phyloP scores from a whole-genome alignment of 1,284 basidiomycete genomes.

The Puccinia horiana region DNA sequence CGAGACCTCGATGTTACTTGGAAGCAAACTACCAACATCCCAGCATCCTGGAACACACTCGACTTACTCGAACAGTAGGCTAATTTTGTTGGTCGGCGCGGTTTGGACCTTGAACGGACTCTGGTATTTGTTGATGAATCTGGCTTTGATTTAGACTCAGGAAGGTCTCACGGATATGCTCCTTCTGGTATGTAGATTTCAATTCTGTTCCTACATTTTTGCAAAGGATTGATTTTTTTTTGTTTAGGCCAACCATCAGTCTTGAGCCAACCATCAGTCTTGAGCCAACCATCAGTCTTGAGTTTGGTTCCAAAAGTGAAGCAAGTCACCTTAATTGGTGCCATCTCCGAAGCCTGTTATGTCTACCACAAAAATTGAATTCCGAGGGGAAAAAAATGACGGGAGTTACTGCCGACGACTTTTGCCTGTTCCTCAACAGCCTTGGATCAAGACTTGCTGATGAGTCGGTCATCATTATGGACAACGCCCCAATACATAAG shows the following conservation, averaged over 20 bases:
- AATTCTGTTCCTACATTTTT: neutral
- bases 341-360: neutral
- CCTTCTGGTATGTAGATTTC: neutral
- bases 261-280: neutral
- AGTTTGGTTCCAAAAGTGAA: slow-evolving; percentile 9
- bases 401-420: no score
- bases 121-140: slow-evolving; percentile 23
- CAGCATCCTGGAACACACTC: slow-evolving; percentile 12
- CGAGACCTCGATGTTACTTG: slow-evolving; percentile 7
- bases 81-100: neutral
- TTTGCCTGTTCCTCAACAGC: no score
- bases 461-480: no score
- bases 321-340: slow-evolving; percentile 6
- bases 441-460: no score
- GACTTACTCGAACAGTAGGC: neutral
- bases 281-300: neutral
- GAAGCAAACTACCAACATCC: slow-evolving; percentile 11
- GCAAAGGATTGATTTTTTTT: no score
- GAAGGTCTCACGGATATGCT: neutral
- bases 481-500: no score
- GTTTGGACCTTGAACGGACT: slow-evolving; percentile 3
- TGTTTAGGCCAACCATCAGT: neutral
- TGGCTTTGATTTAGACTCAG: slow-evolving; percentile 17
- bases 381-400: no score
- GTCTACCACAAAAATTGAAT: slow-evolving; percentile 10